Percentiles rank a stretch among this genome's conserved stretches.
Conservation (phyloP, 352 stramenopile genomes). For the Peronosclerospora sorghi region DNA sequence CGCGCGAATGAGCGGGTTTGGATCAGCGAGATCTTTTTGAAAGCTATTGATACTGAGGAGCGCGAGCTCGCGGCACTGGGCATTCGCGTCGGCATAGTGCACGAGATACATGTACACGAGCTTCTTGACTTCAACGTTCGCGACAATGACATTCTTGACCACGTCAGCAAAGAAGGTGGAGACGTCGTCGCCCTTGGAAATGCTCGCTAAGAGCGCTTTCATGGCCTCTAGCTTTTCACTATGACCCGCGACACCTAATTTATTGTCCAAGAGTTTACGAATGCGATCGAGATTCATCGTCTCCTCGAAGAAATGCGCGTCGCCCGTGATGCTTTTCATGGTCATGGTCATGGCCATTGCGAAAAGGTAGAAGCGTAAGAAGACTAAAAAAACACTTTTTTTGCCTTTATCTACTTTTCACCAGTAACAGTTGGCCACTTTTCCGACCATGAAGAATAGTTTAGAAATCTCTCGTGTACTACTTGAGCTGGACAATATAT, state of each 20-base stretch:
- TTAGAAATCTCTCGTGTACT: too few relatives aligned
- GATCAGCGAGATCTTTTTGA: slow-evolving; percentile 94
- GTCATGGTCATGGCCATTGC: too few relatives aligned
- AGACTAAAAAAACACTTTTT: too few relatives aligned
- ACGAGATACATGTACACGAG: slow-evolving; percentile 99
- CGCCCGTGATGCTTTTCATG: slow-evolving; percentile 78
- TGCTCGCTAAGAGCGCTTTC: slow-evolving; percentile 96
- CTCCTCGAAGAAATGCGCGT: slow-evolving; percentile 97
- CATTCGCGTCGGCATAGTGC: slow-evolving; percentile 95
- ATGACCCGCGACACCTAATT: slow-evolving; percentile 74
- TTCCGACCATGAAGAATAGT: too few relatives aligned
- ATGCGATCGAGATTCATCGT: slow-evolving; percentile 87
- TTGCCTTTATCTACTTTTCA: too few relatives aligned
- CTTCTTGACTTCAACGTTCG: slow-evolving; percentile 97
- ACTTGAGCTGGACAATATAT: too few relatives aligned
- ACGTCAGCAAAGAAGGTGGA: slow-evolving; percentile 97
- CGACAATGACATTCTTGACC: slow-evolving; percentile 91
- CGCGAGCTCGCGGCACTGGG: slow-evolving; percentile 92
- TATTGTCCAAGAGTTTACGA: slow-evolving; percentile 83
- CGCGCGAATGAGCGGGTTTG: slow-evolving; percentile 90
- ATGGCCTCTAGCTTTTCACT: slow-evolving; percentile 92
- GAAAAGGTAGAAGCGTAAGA: too few relatives aligned
- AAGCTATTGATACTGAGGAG: slow-evolving; percentile 98
- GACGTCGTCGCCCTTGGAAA: slow-evolving; percentile 95
- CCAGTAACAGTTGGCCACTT: too few relatives aligned